A percentile compares a stretch with the other conserved stretches of the same genome.
Evolutionary conservation across 148 eudicot genomes (phyloP).

Genomic region (Polygonum maritimum): DNA sequence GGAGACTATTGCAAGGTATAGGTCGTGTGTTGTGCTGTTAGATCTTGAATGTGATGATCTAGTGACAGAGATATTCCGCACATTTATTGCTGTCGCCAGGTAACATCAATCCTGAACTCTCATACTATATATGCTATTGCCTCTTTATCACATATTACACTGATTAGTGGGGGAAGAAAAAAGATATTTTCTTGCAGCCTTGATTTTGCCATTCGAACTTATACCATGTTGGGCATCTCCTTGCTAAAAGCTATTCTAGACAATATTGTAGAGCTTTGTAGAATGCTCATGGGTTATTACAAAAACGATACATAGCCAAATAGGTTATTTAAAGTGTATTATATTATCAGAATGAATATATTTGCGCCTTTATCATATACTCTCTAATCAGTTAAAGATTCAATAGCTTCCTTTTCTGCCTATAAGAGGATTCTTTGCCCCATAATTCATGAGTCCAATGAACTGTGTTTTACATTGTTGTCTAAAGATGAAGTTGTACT

Average conservation of each 20-base stretch:
- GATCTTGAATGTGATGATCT: constrained; percentile 99
- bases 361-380: neutral
- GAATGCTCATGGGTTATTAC: neutral
- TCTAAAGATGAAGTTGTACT: neutral
- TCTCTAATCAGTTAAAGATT: neutral
- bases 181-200: neutral
- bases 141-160: neutral
- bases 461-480: neutral
- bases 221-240: neutral
- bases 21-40: constrained; percentile 93
- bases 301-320: neutral
- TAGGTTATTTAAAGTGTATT: neutral
- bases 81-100: constrained; percentile 79
- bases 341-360: neutral
- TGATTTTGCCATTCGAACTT: neutral
- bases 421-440: neutral
- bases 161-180: neutral
- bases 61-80: constrained; percentile 68
- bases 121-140: neutral
- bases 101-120: constrained; percentile 12
- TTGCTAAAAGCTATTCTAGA: neutral
- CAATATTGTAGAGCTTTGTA: neutral
- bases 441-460: neutral
- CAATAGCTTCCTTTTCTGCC: neutral
- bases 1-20: constrained; percentile 90